phyloP scores from a whole-genome alignment of 2,329 filamentous ascomycete species.

The Colletotrichum coccodes region DNA sequence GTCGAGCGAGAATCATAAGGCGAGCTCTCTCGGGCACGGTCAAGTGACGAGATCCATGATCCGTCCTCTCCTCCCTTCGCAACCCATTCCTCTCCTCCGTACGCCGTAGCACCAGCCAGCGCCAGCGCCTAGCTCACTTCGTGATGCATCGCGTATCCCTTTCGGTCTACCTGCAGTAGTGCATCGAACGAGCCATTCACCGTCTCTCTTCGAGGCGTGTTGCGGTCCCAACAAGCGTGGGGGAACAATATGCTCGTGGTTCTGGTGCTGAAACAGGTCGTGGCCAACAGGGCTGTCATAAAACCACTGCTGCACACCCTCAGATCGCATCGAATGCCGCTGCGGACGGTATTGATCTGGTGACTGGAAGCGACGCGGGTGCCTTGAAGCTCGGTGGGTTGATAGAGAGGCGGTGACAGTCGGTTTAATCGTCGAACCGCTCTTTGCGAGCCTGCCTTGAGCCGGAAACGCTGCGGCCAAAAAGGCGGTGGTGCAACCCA shows the following conservation, averaged over 20 bases:
- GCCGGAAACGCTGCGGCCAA: neutral
- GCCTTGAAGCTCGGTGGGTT: neutral
- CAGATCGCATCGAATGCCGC: slow-evolving; percentile 11
- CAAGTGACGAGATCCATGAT: slow-evolving; percentile 27
- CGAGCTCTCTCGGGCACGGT: slow-evolving; percentile 11
- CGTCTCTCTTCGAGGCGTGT: neutral
- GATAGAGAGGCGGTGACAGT: slow-evolving; percentile 12
- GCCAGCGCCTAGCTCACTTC: slow-evolving; percentile 18
- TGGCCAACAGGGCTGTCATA: slow-evolving; percentile 25
- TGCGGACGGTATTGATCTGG: neutral
- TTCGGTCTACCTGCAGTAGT: slow-evolving; percentile 30
- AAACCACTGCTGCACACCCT: slow-evolving; percentile 14
- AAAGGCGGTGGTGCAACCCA: neutral
- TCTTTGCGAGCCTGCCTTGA: neutral
- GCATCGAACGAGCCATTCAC: slow-evolving; percentile 29
- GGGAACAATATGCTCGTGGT: slow-evolving; percentile 4
- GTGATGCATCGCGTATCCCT: slow-evolving; percentile 1
- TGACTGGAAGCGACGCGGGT: slow-evolving; percentile 9
- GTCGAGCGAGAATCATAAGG: slow-evolving; percentile 17
- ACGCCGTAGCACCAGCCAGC: neutral
- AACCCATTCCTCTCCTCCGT: slow-evolving; percentile 5
- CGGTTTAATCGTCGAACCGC: neutral
- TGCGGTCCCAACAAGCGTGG: slow-evolving; percentile 13
- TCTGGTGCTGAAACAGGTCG: slow-evolving; percentile 23
- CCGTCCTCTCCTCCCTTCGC: neutral